These are phyloP conservation scores for Ceratocystis alfenasii DNA, from an alignment of 2,329 filamentous ascomycete genomes.

Conservation along the genomic window DNA sequence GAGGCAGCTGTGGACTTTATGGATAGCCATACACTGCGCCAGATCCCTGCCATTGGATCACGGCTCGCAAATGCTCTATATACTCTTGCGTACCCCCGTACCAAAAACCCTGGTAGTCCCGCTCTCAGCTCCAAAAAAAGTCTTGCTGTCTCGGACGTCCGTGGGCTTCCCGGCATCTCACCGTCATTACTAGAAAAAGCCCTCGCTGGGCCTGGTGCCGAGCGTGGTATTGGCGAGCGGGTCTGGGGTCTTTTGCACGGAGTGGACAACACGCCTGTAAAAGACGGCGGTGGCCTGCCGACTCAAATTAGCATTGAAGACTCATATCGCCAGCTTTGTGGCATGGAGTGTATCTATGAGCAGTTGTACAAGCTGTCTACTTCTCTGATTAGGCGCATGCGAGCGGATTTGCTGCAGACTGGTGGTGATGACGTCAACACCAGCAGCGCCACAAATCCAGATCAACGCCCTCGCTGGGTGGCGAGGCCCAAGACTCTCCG, in stretches of 20 bases:
- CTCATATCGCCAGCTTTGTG: slow-evolving; percentile 60
- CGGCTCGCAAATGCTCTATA: slow-evolving; percentile 49
- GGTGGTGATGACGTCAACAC: slow-evolving; percentile 32
- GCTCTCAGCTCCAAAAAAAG: not conserved
- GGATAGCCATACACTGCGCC: slow-evolving; percentile 61
- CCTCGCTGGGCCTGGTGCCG: slow-evolving; percentile 56
- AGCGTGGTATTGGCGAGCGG: slow-evolving; percentile 57
- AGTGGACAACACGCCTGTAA: slow-evolving; percentile 62
- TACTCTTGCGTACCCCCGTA: slow-evolving; percentile 23
- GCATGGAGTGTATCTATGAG: slow-evolving; percentile 48
- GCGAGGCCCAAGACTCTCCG: slow-evolving; percentile 72
- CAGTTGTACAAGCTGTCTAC: slow-evolving; percentile 57
- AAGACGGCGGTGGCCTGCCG: slow-evolving; percentile 57
- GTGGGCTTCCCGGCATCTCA: slow-evolving; percentile 46
- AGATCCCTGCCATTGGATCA: slow-evolving; percentile 75
- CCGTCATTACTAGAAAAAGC: slow-evolving; percentile 54
- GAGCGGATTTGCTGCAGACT: slow-evolving; percentile 52
- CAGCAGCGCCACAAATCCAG: slow-evolving; percentile 25
- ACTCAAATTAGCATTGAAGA: slow-evolving; percentile 92
- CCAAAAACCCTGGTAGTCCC: not conserved
- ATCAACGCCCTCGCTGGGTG: slow-evolving; percentile 46
- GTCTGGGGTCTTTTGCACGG: slow-evolving; percentile 74
- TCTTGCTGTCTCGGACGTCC: slow-evolving; percentile 10
- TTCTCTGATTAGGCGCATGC: slow-evolving; percentile 68
- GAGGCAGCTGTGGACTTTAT: slow-evolving; percentile 54